Evolutionary conservation across 2,329 filamentous ascomycete genomes (phyloP), one percentile per base, ranked within the genome.

Genomic region (Fusarium transvaalense): DNA sequence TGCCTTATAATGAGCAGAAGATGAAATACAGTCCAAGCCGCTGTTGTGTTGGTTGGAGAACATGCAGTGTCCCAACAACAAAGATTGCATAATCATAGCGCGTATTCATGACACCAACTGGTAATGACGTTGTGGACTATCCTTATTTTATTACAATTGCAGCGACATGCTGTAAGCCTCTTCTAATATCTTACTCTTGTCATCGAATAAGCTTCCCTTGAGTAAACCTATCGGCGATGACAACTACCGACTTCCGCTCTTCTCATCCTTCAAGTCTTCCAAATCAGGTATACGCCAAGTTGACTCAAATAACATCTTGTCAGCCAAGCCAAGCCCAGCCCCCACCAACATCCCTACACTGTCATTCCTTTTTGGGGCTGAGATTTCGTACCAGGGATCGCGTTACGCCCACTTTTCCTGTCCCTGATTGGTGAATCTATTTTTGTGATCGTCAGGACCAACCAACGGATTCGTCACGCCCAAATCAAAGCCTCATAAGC

Each of bases 401-500:
- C 3, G 19, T 19, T 58, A n/a, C 13, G 21, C 19, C 19, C 25
- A 4, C 27, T 45, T 45, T 45, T n/a, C 1, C 10, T 5, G 3
- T 6, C 7, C 4, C 9, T 25, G 4, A 61, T 51, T 61, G 57
- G 57, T 12, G 42, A 61, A 29, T 59, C 56, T 61, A 61, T 61
- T 61, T 61, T 61, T 61, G 13, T 50, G 43, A 38, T 52, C 12
- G 21, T 15, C 43, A 19, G 17, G 32, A 34, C 27, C 35, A 25
- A 23, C 37, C 21, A 21, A n/a, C 39, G 43, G 43, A 61, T 60
- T 53, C 38, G 58, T 37, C 45, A 27, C 37, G 53, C 39, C 31
- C 41, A 14, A 17, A 37, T 13, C 56, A 61, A 61, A 38, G 58
- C 58, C 58, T 61, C 58, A 31, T 58, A 56, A 60, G 25, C 38